Evolutionary conservation across 2,329 filamentous ascomycete species (phyloP), one percentile per base, ranked within the genome.

Genomic region (Fusarium devonianum): DNA sequence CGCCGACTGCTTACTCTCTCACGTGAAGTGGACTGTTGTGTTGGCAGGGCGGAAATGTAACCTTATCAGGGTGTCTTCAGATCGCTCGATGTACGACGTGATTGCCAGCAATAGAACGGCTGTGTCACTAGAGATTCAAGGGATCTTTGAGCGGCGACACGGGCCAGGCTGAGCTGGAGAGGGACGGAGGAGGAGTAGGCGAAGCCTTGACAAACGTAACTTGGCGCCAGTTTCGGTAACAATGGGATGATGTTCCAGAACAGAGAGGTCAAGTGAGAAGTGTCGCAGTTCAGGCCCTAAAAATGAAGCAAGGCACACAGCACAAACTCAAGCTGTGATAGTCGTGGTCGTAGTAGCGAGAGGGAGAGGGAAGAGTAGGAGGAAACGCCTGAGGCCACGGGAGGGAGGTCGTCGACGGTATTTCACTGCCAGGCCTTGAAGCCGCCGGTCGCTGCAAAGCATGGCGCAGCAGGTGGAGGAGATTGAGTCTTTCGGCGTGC

Each of bases 401-500:
- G 60, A 56, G 60, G 64, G 68, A 69, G 68, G 65, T 72, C 56
- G 64, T 60, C 56, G 49, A 66, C 54, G 57, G 63, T 71, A 71
- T 71, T 72, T 71, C 69, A 71, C 57, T 63, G 55, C 28, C 53
- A 39, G 54, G 41, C n/a, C n/a, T 48, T 62, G 62, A 66, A 64
- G 53, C 54, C 48, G 46, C 54, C 38, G 28, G 48, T 46, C 46
- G 40, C 32, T 46, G 46, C 50, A 39, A n/a, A 55, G 53, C 62
- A 67, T 62, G 67, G 66, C 69, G 64, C 65, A 69, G 69, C 66
- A 62, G 37, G 59, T 60, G 54, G 56, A 56, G 58, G 43, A 64
- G 59, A 63, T 68, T 70, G 71, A 73, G 69, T 73, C 71, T 66
- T 74, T 75, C 73, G 73, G 73, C 73, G 73, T 75, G 73, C 72